phyloP scores from a whole-genome alignment of 495 filamentous ascomycete species.

The Penicillium cosmopolitanum region DNA sequence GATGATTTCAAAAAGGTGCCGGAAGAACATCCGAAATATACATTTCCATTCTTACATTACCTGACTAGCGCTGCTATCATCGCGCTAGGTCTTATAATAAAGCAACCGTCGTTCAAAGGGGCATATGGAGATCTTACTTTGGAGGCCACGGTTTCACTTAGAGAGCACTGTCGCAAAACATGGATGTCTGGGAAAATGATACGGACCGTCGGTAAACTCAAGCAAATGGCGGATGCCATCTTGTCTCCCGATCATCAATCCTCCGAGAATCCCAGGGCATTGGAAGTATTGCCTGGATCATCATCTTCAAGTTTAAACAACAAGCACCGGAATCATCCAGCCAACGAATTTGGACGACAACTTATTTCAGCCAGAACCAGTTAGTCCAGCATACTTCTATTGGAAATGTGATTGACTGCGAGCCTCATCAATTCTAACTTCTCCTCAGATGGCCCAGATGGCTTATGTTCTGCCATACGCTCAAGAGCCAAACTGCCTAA shows the following conservation, averaged over 20 bases:
- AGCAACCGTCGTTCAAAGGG: conserved; percentile 22
- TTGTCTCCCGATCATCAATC: not conserved
- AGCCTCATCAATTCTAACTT: too few relatives aligned
- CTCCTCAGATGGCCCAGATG: too few relatives aligned
- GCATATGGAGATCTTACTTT: conserved; percentile 18
- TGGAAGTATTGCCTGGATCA: not conserved
- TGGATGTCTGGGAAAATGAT: conserved; percentile 35
- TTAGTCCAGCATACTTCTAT: too few relatives aligned
- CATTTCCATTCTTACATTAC: conserved; percentile 34
- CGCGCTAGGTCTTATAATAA: conserved; percentile 28
- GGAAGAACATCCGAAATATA: conserved; percentile 29
- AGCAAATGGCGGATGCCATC: conserved; percentile 25
- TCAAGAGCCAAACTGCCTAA: too few relatives aligned
- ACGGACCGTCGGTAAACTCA: conserved; percentile 28
- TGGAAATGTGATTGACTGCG: too few relatives aligned
- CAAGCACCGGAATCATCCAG: not conserved
- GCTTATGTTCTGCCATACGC: too few relatives aligned
- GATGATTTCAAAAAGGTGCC: conserved; percentile 29
- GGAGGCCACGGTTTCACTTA: conserved; percentile 21
- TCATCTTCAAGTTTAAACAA: not conserved
- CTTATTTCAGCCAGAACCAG: too few relatives aligned
- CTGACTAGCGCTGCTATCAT: conserved; percentile 26
- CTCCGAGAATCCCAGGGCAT: not conserved
- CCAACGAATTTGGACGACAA: too few relatives aligned
- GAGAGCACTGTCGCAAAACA: conserved; percentile 29